These are phyloP conservation scores for Cercis canadensis DNA, from an alignment of 306 rosid genomes.

Conservation along the genomic window DNA sequence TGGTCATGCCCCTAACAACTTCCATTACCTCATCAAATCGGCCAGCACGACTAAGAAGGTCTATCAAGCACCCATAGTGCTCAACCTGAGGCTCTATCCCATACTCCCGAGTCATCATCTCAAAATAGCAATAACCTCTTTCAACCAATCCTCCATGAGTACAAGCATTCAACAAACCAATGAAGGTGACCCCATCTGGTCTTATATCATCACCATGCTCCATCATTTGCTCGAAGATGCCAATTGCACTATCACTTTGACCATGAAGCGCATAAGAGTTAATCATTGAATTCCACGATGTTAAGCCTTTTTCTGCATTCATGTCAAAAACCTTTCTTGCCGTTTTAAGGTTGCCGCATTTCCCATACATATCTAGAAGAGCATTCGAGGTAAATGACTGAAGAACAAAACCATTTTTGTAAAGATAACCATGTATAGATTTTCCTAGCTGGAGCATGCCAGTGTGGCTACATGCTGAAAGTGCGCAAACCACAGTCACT, in stretches of 20 bases:
- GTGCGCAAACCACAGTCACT: conserved; percentile 68
- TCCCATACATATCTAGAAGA: conserved; percentile 85
- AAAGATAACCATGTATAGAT: conserved; percentile 75
- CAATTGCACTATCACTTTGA: conserved; percentile 55
- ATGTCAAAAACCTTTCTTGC: conserved; percentile 68
- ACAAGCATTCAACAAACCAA: conserved; percentile 81
- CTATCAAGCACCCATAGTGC: conserved; percentile 84
- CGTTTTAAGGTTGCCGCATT: conserved; percentile 65
- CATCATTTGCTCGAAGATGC: conserved; percentile 64
- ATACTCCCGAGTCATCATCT: conserved; percentile 54
- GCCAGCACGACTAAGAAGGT: conserved; percentile 83
- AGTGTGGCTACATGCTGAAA: conserved; percentile 81
- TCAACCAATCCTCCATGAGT: conserved; percentile 82
- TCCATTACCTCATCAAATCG: conserved; percentile 74
- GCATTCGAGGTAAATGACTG: conserved; percentile 67
- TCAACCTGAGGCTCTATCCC: conserved; percentile 66
- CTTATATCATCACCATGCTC: conserved; percentile 30
- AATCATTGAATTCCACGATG: conserved; percentile 81
- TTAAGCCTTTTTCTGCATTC: conserved; percentile 56
- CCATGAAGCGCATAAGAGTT: conserved; percentile 80
- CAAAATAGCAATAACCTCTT: conserved; percentile 62
- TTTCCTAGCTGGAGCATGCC: conserved; percentile 84
- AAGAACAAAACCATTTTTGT: conserved; percentile 46
- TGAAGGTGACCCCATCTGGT: conserved; percentile 76
- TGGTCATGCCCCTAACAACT: conserved; percentile 63